These are phyloP conservation scores for Austroboletus eburneus DNA, from an alignment of 768 basidiomycete species.

Conservation along the genomic window DNA sequence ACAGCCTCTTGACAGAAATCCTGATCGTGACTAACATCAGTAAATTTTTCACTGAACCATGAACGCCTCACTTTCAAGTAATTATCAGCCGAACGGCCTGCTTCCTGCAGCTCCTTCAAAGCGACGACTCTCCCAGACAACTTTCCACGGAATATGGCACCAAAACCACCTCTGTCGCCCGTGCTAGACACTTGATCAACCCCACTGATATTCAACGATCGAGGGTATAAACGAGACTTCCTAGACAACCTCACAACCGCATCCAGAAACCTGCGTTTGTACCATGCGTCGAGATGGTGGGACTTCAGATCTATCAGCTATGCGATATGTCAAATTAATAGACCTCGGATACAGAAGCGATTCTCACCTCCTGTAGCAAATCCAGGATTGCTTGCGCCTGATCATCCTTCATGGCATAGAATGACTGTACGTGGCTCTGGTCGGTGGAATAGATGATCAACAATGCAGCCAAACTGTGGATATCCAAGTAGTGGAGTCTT, in stretches of 20 bases:
- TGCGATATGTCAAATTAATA: background rate
- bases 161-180: slow-evolving; percentile 28
- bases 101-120: slow-evolving; percentile 27
- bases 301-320: slow-evolving; percentile 26
- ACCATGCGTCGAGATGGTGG: slow-evolving; percentile 20
- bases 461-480: slow-evolving; percentile 22
- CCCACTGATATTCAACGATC: slow-evolving; percentile 19
- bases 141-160: slow-evolving; percentile 29
- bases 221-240: slow-evolving; percentile 27
- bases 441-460: slow-evolving; percentile 19
- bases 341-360: background rate
- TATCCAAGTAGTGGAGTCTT: slow-evolving; percentile 19
- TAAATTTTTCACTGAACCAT: background rate
- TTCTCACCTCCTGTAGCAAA: slow-evolving; percentile 22
- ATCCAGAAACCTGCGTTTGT: slow-evolving; percentile 27
- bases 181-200: slow-evolving; percentile 12
- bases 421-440: slow-evolving; percentile 9
- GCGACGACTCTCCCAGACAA: slow-evolving; percentile 27
- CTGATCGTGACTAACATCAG: slow-evolving; percentile 14
- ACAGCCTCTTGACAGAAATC: slow-evolving; percentile 29
- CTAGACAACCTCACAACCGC: slow-evolving; percentile 28
- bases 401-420: slow-evolving; percentile 19
- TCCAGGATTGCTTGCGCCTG: slow-evolving; percentile 25
- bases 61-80: slow-evolving; percentile 24
- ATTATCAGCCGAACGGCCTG: slow-evolving; percentile 16